Percentiles rank a stretch among this genome's conserved stretches.
These are phyloP conservation scores for Erodium trifolium DNA, from an alignment of 441 rosid species.

Conservation along the genomic window DNA sequence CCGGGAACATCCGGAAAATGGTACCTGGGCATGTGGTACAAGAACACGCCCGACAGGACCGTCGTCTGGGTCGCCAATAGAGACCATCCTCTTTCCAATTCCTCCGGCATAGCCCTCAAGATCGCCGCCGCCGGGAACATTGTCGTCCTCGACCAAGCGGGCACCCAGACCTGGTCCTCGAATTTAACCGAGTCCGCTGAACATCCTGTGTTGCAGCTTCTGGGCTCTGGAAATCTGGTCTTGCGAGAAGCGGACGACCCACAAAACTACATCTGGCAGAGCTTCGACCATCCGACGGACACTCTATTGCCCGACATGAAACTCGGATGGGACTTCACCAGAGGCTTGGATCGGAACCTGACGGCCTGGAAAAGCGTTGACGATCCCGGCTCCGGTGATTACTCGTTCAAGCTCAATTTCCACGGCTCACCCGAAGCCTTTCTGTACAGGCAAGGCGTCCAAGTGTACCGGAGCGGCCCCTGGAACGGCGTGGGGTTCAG, in stretches of 20 bases:
- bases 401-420: slow-evolving; percentile 5
- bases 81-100: background rate
- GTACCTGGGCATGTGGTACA: background rate
- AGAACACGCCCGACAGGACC: background rate
- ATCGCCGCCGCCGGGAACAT: background rate
- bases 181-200: background rate
- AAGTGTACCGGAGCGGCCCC: slow-evolving; percentile 12
- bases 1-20: background rate
- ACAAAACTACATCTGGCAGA: slow-evolving; percentile 25
- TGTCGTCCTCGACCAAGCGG: slow-evolving; percentile 12
- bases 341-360: slow-evolving; percentile 15
- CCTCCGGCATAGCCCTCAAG: background rate
- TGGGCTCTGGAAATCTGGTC: slow-evolving; percentile 28
- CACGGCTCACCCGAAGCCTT: slow-evolving; percentile 22
- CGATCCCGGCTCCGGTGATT: slow-evolving; percentile 28
- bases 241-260: slow-evolving; percentile 13
- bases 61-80: background rate
- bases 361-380: slow-evolving; percentile 27
- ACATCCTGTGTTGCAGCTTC: slow-evolving; percentile 18
- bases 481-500: slow-evolving; percentile 18
- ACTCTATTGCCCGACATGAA: slow-evolving; percentile 30
- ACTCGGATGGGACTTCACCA: slow-evolving; percentile 25
- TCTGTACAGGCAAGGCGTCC: background rate
- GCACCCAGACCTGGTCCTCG: slow-evolving; percentile 24
- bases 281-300: background rate